These are phyloP conservation scores for Anethum foeniculum DNA, from an alignment of 140 eudicot species.

Conservation along the genomic window DNA sequence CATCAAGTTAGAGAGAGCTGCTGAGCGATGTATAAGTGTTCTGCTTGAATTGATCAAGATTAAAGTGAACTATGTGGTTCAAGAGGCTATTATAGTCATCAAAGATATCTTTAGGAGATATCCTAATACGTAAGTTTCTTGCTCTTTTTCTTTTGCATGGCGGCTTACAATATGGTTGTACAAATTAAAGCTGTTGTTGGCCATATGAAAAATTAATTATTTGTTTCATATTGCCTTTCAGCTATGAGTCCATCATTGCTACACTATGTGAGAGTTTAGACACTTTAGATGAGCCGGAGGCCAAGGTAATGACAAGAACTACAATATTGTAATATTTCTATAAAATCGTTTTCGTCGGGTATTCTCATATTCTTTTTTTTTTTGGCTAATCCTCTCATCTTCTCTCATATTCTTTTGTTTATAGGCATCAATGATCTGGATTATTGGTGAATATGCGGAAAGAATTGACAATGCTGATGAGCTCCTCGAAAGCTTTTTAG, in stretches of 20 bases:
- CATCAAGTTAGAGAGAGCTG: constrained; percentile 96
- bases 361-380: background rate
- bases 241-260: constrained; percentile 89
- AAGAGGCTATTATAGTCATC: constrained; percentile 91
- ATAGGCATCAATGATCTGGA: constrained; percentile 98
- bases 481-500: constrained; percentile 85
- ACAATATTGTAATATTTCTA: constrained; percentile 8
- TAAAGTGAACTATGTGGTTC: constrained; percentile 87
- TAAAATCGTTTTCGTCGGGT: background rate
- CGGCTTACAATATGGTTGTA: constrained; percentile 1
- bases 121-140: constrained; percentile 72
- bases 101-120: constrained; percentile 95
- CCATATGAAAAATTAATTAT: background rate
- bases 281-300: constrained; percentile 90
- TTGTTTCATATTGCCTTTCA: constrained; percentile 24
- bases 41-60: constrained; percentile 86
- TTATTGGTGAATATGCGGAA: constrained; percentile 95
- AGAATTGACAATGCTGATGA: constrained; percentile 97
- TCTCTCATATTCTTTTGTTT: background rate
- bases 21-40: constrained; percentile 94
- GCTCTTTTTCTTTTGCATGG: background rate
- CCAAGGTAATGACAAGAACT: constrained; percentile 50
- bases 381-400: background rate
- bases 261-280: constrained; percentile 97
- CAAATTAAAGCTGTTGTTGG: background rate